Conservation (phyloP, 495 filamentous ascomycete species). For the Hypoxylon perforatum region DNA sequence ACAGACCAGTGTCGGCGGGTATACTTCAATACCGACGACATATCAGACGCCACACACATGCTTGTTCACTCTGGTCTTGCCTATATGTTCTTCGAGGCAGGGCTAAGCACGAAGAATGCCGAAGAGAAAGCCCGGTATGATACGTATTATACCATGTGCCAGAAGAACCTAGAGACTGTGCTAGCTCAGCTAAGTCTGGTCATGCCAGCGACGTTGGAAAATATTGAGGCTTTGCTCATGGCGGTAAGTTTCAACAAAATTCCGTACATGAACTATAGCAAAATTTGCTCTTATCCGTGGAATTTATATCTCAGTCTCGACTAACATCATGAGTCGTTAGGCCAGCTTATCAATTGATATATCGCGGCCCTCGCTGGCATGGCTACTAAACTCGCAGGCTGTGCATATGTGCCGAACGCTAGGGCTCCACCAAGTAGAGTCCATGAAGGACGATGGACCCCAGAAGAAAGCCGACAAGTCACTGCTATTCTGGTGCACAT, state of each 20-base stretch:
- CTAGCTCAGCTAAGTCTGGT: constrained; percentile 67
- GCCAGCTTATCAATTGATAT: constrained; percentile 69
- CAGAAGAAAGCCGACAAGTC: constrained; percentile 52
- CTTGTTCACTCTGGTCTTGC: constrained; percentile 67
- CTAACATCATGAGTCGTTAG: constrained; percentile 23
- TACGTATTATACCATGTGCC: constrained; percentile 57
- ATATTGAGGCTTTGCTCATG: constrained; percentile 67
- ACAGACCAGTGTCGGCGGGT: constrained; percentile 68
- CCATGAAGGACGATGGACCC: constrained; percentile 59
- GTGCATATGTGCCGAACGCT: constrained; percentile 70
- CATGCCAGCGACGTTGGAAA: constrained; percentile 67
- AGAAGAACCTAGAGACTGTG: constrained; percentile 68
- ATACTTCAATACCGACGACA: constrained; percentile 69
- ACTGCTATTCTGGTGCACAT: constrained; percentile 71
- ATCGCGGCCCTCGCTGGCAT: constrained; percentile 71
- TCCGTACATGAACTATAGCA: not conserved
- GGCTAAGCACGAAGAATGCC: constrained; percentile 46
- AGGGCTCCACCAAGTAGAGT: constrained; percentile 69
- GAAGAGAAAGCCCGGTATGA: constrained; percentile 52
- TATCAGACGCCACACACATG: constrained; percentile 65
- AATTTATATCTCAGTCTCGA: not conserved
- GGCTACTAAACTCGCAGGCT: constrained; percentile 68
- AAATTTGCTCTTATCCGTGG: too few relatives aligned
- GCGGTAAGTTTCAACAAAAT: constrained; percentile 56
- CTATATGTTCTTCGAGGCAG: constrained; percentile 65